phyloP scores from a whole-genome alignment of 371 early-diverging fungal genomes.

The Lichtheimia ornata region DNA sequence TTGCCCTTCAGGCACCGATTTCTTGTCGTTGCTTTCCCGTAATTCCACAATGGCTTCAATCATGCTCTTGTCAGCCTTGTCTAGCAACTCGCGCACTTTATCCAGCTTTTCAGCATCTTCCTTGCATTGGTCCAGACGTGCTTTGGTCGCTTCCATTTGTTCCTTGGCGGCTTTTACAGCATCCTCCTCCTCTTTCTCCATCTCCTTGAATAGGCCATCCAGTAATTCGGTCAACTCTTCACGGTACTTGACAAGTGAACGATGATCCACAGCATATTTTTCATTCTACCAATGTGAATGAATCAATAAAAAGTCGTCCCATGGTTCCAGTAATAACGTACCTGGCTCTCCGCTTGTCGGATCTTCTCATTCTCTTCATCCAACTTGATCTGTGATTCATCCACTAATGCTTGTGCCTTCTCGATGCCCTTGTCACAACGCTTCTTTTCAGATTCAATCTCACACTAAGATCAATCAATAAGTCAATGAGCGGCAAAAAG shows the following conservation, averaged over 20 bases:
- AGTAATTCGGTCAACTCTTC: slow-evolving; percentile 39
- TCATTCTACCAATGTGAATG: slow-evolving; percentile 25
- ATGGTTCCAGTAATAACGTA: slow-evolving; percentile 3
- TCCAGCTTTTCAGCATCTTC: slow-evolving; percentile 22
- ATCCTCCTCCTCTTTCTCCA: slow-evolving; percentile 4
- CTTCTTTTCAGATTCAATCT: slow-evolving; percentile 27
- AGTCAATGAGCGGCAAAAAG: neutral
- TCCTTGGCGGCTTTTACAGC: slow-evolving; percentile 12
- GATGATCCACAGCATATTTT: slow-evolving; percentile 42
- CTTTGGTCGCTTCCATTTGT: slow-evolving; percentile 8
- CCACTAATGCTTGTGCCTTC: slow-evolving; percentile 28
- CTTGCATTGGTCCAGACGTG: slow-evolving; percentile 5
- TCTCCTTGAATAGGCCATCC: slow-evolving; percentile 31
- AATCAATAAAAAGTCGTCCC: neutral
- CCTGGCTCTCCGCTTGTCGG: slow-evolving; percentile 20
- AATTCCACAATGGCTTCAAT: slow-evolving; percentile 48
- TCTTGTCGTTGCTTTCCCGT: slow-evolving; percentile 28
- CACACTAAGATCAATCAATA: slow-evolving; percentile 25
- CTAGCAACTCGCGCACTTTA: slow-evolving; percentile 32
- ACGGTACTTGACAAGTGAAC: slow-evolving; percentile 43
- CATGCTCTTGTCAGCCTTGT: slow-evolving; percentile 30
- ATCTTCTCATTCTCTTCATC: slow-evolving; percentile 20
- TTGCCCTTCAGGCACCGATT: slow-evolving; percentile 26
- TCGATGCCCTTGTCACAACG: slow-evolving; percentile 25
- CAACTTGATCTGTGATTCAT: slow-evolving; percentile 21